Evolutionary conservation across 2,329 filamentous ascomycete genomes (phyloP).

Genomic region (Biscogniauxia marginata): DNA sequence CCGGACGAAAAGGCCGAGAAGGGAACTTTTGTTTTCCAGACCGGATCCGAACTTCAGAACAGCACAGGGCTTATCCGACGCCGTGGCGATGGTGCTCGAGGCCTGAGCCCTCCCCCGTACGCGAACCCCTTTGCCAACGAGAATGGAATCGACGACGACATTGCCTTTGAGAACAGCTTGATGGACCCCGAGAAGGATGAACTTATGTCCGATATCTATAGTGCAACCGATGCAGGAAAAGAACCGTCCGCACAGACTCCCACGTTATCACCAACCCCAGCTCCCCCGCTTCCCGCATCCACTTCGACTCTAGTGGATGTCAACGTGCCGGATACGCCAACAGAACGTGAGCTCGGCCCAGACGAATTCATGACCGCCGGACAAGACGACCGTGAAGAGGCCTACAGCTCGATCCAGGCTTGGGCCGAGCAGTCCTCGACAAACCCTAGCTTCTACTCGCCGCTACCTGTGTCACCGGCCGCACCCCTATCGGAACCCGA

Average conservation of each 20-base stretch:
- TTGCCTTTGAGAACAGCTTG: slow-evolving; percentile 39
- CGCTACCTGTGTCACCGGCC: slow-evolving; percentile 52
- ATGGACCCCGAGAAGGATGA: slow-evolving; percentile 48
- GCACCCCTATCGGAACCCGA: slow-evolving; percentile 52
- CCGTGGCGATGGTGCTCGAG: slow-evolving; percentile 48
- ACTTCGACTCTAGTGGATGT: slow-evolving; percentile 37
- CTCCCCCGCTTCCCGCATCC: slow-evolving; percentile 22
- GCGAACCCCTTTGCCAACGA: slow-evolving; percentile 62
- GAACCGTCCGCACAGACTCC: slow-evolving; percentile 14
- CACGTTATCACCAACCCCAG: slow-evolving; percentile 22
- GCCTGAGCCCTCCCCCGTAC: slow-evolving; percentile 46
- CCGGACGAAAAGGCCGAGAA: slow-evolving; percentile 51
- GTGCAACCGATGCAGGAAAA: slow-evolving; percentile 48
- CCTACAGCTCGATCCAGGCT: slow-evolving; percentile 62
- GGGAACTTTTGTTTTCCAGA: slow-evolving; percentile 58
- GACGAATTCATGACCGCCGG: slow-evolving; percentile 55
- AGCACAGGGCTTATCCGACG: slow-evolving; percentile 49
- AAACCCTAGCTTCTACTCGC: slow-evolving; percentile 58
- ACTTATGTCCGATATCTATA: slow-evolving; percentile 55
- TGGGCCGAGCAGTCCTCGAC: slow-evolving; percentile 58
- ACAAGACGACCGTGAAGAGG: slow-evolving; percentile 43
- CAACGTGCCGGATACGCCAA: slow-evolving; percentile 15
- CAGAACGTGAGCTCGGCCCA: slow-evolving; percentile 37
- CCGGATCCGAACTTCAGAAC: slow-evolving; percentile 46
- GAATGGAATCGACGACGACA: slow-evolving; percentile 51